phyloP scores from a whole-genome alignment of 2,329 filamentous ascomycete genomes.

The Diaporthe eres region DNA sequence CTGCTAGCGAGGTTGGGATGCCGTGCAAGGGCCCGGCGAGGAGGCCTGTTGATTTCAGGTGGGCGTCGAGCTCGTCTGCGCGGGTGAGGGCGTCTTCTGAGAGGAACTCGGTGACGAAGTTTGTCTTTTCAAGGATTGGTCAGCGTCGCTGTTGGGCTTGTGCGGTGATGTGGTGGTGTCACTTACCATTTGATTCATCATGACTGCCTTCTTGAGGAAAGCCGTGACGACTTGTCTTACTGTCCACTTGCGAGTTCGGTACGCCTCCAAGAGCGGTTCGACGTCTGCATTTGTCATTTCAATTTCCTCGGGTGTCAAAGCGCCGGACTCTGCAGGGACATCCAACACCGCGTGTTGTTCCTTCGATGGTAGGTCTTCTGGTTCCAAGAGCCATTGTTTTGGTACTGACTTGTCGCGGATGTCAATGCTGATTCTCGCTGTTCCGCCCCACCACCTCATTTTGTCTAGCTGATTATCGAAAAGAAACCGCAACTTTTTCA shows the following conservation, averaged over 20 bases:
- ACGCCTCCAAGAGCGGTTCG: slow-evolving; percentile 47
- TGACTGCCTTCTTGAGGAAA: slow-evolving; percentile 64
- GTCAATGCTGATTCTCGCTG: slow-evolving; percentile 51
- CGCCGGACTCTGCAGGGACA: slow-evolving; percentile 47
- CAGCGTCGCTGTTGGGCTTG: no score
- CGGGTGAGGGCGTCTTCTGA: slow-evolving; percentile 56
- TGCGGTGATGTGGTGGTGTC: fast-evolving
- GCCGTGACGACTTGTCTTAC: slow-evolving; percentile 57
- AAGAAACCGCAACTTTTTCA: no score
- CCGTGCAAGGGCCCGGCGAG: slow-evolving; percentile 64
- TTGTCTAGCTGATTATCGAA: neutral
- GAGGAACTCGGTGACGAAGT: slow-evolving; percentile 50
- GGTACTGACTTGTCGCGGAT: slow-evolving; percentile 54
- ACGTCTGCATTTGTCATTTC: slow-evolving; percentile 55
- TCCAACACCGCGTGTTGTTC: slow-evolving; percentile 47
- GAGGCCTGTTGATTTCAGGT: slow-evolving; percentile 52
- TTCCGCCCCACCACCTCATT: slow-evolving; percentile 47
- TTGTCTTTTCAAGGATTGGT: slow-evolving; percentile 31
- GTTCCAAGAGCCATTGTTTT: slow-evolving; percentile 51
- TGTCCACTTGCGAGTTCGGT: slow-evolving; percentile 46
- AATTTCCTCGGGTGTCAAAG: slow-evolving; percentile 53
- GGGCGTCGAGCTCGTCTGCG: slow-evolving; percentile 58
- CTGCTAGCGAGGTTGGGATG: slow-evolving; percentile 46
- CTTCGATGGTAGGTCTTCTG: slow-evolving; percentile 46
- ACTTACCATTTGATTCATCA: slow-evolving; percentile 60